These are phyloP conservation scores for Tilletiopsis washingtonensis DNA, from an alignment of 1,284 basidiomycete genomes.

Conservation along the genomic window DNA sequence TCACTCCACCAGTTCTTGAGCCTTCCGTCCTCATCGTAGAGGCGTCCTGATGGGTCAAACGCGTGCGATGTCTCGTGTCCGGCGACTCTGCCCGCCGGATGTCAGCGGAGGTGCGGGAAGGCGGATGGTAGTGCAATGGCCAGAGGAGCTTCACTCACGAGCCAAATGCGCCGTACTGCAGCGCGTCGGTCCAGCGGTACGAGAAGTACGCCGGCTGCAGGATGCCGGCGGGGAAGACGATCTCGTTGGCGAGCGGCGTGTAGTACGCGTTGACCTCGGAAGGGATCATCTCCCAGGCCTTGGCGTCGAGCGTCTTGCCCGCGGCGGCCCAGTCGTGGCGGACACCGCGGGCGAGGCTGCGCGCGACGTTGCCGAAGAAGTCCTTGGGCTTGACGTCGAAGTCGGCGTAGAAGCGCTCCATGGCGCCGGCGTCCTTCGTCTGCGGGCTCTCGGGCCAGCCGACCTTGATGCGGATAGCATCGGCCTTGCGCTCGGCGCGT, in stretches of 20 bases:
- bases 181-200: conserved; percentile 73
- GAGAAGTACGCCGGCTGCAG: conserved; percentile 87
- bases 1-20: conserved; percentile 68
- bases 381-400: conserved; percentile 61
- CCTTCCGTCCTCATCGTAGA: conserved; percentile 54
- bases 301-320: conserved; percentile 63
- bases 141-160: too few relatives aligned
- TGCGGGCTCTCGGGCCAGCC: conserved; percentile 76
- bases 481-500: conserved; percentile 78
- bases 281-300: conserved; percentile 83
- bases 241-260: conserved; percentile 54
- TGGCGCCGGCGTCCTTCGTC: conserved; percentile 58
- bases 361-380: conserved; percentile 78
- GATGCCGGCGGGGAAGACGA: conserved; percentile 94
- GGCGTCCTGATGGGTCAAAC: conserved; percentile 80
- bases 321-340: conserved; percentile 63
- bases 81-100: too few relatives aligned
- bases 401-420: conserved; percentile 60
- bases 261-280: conserved; percentile 51
- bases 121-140: too few relatives aligned
- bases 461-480: conserved; percentile 71
- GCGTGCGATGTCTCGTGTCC: conserved; percentile 60
- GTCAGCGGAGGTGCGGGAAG: too few relatives aligned
- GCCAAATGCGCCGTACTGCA: conserved; percentile 64
- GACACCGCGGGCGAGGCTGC: conserved; percentile 51